Conservation (phyloP, 2,329 filamentous ascomycete genomes). For the Lasiodiplodia hormozganensis region DNA sequence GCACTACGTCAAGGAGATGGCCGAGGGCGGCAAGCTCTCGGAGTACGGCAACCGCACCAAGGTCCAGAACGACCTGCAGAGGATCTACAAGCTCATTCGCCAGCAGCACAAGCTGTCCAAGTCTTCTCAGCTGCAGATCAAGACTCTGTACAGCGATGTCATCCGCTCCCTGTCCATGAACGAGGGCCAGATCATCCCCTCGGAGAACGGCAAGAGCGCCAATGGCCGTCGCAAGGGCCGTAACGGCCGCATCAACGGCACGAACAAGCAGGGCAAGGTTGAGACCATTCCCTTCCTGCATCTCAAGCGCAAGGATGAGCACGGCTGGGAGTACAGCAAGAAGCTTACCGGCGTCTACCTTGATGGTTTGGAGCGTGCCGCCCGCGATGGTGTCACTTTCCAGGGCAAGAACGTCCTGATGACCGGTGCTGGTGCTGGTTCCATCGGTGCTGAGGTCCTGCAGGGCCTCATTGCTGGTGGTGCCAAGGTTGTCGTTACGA, state of each 20-base stretch:
- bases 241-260: conserved; percentile 59
- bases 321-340: conserved; percentile 99
- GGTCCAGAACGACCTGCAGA: conserved; percentile 92
- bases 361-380: conserved; percentile 88
- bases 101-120: conserved; percentile 98
- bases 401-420: conserved; percentile 95
- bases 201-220: conserved; percentile 74
- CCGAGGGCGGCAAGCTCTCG: conserved; percentile 95
- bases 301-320: conserved; percentile 88
- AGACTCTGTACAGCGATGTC: conserved; percentile 91
- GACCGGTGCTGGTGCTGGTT: conserved; percentile 97
- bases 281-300: conserved; percentile 98
- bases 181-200: conserved; percentile 93
- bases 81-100: conserved; percentile 97
- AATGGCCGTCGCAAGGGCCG: conserved; percentile 66
- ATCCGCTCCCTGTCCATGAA: conserved; percentile 96
- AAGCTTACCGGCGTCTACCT: conserved; percentile 94
- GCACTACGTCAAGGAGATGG: conserved; percentile 98
- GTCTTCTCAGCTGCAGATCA: conserved; percentile 94
- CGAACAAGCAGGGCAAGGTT: conserved; percentile 80
- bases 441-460: conserved; percentile 95
- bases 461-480: conserved; percentile 96
- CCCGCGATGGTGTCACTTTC: conserved; percentile 86
- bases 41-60: conserved; percentile 98
- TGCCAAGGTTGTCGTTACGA: conserved; percentile 95